Conservation (phyloP, 2,329 filamentous ascomycete species). For the Bipolaris oryzae region DNA sequence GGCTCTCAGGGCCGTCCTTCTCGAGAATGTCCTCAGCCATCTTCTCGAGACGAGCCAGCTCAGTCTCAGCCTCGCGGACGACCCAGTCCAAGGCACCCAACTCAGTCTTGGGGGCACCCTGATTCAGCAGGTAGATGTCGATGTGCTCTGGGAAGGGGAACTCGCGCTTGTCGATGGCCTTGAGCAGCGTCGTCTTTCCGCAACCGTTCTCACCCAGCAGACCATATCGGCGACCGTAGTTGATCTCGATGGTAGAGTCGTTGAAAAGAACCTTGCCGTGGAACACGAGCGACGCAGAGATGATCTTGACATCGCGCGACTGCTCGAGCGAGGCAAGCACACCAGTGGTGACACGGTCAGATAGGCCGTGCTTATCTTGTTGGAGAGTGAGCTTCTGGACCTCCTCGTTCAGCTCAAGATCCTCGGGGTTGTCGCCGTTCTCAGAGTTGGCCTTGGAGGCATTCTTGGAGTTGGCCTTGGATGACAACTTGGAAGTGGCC, state of each 20-base stretch:
- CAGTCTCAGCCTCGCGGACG: conserved; percentile 88
- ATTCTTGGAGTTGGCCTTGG: conserved; percentile 69
- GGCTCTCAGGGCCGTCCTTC: conserved; percentile 88
- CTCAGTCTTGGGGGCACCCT: conserved; percentile 89
- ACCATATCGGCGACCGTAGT: conserved; percentile 90
- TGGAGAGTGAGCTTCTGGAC: conserved; percentile 89
- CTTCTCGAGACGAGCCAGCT: conserved; percentile 88
- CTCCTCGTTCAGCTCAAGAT: conserved; percentile 71
- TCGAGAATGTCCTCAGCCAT: conserved; percentile 90
- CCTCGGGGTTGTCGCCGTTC: conserved; percentile 73
- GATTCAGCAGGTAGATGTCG: conserved; percentile 97
- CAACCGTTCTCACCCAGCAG: conserved; percentile 98
- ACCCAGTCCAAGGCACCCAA: conserved; percentile 96
- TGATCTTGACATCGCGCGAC: conserved; percentile 97
- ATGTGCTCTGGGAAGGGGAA: conserved; percentile 95
- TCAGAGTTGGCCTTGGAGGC: conserved; percentile 69
- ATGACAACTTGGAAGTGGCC: conserved; percentile 71
- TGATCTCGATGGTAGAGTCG: conserved; percentile 91
- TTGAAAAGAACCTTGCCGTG: conserved; percentile 96
- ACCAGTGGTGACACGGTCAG: conserved; percentile 97
- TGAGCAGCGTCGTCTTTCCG: conserved; percentile 97
- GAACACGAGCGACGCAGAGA: conserved; percentile 90
- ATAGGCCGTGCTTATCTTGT: conserved; percentile 94
- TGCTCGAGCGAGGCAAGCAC: conserved; percentile 83
- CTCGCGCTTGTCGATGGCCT: conserved; percentile 91